Conservation (phyloP, 73 alveolate genomes). For the Urostyla sp. region DNA sequence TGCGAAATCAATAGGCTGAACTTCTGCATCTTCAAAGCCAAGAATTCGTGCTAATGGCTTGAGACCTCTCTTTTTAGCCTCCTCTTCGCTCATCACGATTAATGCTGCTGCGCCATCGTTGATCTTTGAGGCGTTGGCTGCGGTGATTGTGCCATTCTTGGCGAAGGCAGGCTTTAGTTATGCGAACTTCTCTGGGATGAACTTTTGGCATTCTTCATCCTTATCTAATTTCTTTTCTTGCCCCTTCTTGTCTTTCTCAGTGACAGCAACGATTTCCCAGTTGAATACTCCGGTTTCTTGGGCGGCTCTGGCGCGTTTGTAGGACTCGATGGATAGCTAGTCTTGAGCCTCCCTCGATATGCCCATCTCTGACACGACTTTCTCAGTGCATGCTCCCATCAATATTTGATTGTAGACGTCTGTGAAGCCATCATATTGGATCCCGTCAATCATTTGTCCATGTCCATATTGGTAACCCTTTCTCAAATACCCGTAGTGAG, state of each 20-base stretch:
- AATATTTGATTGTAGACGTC: conserved; percentile 84
- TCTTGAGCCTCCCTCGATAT: conserved; percentile 87
- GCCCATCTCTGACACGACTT: conserved; percentile 77
- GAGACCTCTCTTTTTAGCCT: conserved; percentile 80
- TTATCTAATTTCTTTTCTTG: conserved; percentile 45
- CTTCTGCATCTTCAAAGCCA: conserved; percentile 84
- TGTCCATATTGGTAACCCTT: conserved; percentile 79
- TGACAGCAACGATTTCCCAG: conserved; percentile 80
- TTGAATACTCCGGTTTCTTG: conserved; percentile 82
- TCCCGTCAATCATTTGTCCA: conserved; percentile 72
- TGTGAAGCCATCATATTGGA: conserved; percentile 81
- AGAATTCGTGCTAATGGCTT: conserved; percentile 85
- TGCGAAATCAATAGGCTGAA: conserved; percentile 85
- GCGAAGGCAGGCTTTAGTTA: conserved; percentile 82
- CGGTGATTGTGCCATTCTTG: conserved; percentile 83
- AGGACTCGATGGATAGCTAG: conserved; percentile 78
- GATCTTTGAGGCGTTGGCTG: conserved; percentile 86
- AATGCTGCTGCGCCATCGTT: conserved; percentile 89
- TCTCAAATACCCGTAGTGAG: conserved; percentile 84
- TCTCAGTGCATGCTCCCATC: conserved; percentile 90
- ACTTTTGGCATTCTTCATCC: conserved; percentile 87
- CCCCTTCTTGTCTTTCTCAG: conserved; percentile 70
- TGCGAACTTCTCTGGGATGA: conserved; percentile 81
- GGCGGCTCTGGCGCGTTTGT: conserved; percentile 83
- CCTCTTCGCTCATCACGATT: conserved; percentile 78